These are phyloP conservation scores for Debaryomycetaceae sp. DNA, from an alignment of 1,139 yeast species.

Conservation along the genomic window DNA sequence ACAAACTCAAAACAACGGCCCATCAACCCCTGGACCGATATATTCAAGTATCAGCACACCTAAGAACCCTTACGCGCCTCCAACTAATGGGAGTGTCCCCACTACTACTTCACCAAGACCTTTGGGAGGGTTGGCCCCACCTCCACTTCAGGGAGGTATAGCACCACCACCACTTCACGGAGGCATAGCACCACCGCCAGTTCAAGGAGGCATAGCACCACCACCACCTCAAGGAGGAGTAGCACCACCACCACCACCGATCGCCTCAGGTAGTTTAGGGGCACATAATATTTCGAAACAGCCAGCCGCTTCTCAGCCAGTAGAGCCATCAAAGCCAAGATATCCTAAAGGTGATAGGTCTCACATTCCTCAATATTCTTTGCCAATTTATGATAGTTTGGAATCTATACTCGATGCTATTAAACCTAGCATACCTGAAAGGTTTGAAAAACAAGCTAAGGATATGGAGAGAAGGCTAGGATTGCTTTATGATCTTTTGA, in stretches of 20 bases:
- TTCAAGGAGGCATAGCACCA: conserved; percentile 15
- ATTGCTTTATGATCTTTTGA: conserved; percentile 75
- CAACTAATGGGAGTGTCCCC: conserved; percentile 9
- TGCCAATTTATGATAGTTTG: conserved; percentile 59
- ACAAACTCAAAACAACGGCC: conserved; percentile 10
- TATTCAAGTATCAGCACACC: conserved; percentile 5
- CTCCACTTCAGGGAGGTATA: conserved; percentile 18
- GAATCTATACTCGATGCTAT: conserved; percentile 55
- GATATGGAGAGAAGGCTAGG: conserved; percentile 83
- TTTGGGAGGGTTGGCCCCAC: conserved; percentile 13
- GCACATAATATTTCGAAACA: conserved; percentile 7
- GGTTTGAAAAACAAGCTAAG: conserved; percentile 65
- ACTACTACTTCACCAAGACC: conserved; percentile 13
- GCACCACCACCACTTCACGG: conserved; percentile 3
- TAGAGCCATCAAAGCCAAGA: conserved; percentile 26
- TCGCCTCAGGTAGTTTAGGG: conserved; percentile 2
- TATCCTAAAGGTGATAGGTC: conserved; percentile 70
- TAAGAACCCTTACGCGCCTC: conserved; percentile 16
- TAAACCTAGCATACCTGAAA: conserved; percentile 74
- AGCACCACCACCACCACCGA: conserved; percentile 16
- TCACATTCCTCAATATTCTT: conserved; percentile 59
- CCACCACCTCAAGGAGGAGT: conserved; percentile 18
- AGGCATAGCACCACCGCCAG: conserved; percentile 9
- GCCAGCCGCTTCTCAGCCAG: conserved; percentile 15
- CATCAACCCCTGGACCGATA: conserved; percentile 13